Conservation (phyloP, 2,329 filamentous ascomycete genomes). For the Dichotomopilus funicola region DNA sequence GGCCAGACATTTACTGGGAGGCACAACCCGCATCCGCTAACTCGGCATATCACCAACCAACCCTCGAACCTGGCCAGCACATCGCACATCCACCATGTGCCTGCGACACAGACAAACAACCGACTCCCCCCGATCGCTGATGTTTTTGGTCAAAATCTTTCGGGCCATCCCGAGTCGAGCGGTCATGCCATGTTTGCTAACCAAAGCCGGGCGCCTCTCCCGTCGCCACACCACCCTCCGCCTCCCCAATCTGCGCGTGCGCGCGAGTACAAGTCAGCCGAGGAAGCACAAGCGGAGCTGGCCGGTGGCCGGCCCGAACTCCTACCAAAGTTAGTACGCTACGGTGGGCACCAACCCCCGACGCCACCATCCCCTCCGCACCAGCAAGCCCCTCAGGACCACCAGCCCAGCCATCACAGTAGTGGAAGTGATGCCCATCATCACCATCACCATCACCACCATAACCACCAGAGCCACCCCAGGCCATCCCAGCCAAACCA, state of each 20-base stretch:
- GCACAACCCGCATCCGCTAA: constrained; percentile 68
- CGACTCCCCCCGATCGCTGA: constrained; percentile 89
- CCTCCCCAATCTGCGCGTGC: constrained; percentile 48
- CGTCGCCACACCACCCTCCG: constrained; percentile 71
- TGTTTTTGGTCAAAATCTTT: constrained; percentile 79
- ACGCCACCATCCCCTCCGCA: constrained; percentile 74
- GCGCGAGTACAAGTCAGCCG: constrained; percentile 88
- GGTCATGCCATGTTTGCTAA: constrained; percentile 50
- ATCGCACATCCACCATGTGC: constrained; percentile 85
- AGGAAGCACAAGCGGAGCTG: constrained; percentile 87
- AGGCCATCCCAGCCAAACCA: neutral
- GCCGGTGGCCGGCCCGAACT: constrained; percentile 89
- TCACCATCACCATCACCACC: constrained; percentile 2
- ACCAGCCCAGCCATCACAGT: constrained; percentile 2
- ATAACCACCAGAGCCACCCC: constrained; percentile 27
- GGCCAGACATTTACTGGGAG: constrained; percentile 93
- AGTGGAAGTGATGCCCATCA: neutral
- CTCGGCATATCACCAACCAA: constrained; percentile 72
- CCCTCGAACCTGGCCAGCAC: constrained; percentile 76
- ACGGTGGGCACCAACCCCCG: constrained; percentile 86
- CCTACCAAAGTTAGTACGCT: constrained; percentile 89
- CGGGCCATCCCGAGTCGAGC: constrained; percentile 52
- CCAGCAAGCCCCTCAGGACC: constrained; percentile 33
- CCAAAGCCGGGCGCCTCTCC: constrained; percentile 62
- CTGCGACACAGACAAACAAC: constrained; percentile 83